Percentiles rank a stretch among this genome's conserved stretches.
phyloP scores from a whole-genome alignment of 2,329 filamentous ascomycete species.

The Calonectria pteridis region DNA sequence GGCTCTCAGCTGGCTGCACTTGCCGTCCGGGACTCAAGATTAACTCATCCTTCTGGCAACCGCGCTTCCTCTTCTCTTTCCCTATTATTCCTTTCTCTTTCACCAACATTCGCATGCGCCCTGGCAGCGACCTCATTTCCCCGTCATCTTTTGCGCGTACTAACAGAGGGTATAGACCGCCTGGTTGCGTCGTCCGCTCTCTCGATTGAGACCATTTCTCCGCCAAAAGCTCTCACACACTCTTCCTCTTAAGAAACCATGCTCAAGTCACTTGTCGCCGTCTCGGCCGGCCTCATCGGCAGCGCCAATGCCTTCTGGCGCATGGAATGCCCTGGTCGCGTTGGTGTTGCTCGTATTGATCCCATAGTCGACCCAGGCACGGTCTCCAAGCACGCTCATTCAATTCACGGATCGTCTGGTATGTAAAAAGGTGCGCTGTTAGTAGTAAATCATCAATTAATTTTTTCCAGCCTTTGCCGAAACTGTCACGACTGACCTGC shows the following conservation, averaged over 20 bases:
- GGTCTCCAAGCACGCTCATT: constrained; percentile 76
- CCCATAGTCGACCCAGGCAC: constrained; percentile 76
- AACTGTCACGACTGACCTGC: constrained; percentile 66
- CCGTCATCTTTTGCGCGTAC: constrained; percentile 28
- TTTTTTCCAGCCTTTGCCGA: constrained; percentile 71
- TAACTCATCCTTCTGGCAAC: constrained; percentile 5
- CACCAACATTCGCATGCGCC: background rate
- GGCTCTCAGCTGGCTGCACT: constrained; percentile 13
- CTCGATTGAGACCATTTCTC: constrained; percentile 35
- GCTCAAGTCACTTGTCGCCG: constrained; percentile 49
- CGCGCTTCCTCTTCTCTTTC: constrained; percentile 23
- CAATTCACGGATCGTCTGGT: constrained; percentile 83
- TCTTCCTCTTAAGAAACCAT: constrained; percentile 41
- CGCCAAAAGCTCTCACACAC: constrained; percentile 12
- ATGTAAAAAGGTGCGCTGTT: constrained; percentile 53
- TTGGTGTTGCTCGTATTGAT: constrained; percentile 80
- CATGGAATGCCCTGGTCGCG: constrained; percentile 82
- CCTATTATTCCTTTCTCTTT: constrained; percentile 1
- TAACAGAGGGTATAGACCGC: constrained; percentile 46
- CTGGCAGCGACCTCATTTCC: background rate
- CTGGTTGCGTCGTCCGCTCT: constrained; percentile 52
- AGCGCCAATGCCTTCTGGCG: constrained; percentile 83
- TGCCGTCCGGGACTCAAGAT: background rate
- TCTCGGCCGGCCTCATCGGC: constrained; percentile 51
- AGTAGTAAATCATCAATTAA: constrained; percentile 31